Percentiles rank a stretch among this genome's conserved stretches.
Conservation (phyloP, 2,329 filamentous ascomycete species). For the Hansfordia pulvinata region DNA sequence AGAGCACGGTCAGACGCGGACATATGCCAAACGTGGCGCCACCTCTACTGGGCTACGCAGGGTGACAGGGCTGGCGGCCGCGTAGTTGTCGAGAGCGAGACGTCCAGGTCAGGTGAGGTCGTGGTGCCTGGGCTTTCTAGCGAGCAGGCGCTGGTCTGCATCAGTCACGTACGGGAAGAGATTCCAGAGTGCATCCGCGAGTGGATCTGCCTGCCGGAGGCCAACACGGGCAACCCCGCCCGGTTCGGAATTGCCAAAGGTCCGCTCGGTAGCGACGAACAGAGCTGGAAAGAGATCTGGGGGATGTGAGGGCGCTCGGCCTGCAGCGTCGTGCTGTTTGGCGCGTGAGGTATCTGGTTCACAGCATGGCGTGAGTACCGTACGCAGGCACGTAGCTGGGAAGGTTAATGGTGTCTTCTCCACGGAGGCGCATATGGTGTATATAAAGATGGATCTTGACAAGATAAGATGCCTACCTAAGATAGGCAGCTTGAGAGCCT, state of each 20-base stretch:
- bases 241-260: constrained; percentile 52
- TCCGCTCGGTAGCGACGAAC: constrained; percentile 41
- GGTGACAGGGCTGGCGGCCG: constrained; percentile 16
- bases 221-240: constrained; percentile 45
- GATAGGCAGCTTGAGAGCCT: no score
- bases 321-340: no score
- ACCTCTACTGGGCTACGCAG: no score
- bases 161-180: constrained; percentile 83
- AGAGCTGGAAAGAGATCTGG: constrained; percentile 56
- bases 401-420: no score
- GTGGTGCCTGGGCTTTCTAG: constrained; percentile 49
- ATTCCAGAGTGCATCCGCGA: constrained; percentile 72
- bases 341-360: no score
- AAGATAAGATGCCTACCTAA: no score
- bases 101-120: constrained; percentile 27
- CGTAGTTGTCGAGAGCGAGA: constrained; percentile 30
- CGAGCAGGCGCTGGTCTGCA: constrained; percentile 75
- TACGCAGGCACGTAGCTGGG: no score
- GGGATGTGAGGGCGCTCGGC: no score
- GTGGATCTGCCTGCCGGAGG: constrained; percentile 76
- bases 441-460: no score
- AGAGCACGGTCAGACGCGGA: constrained; percentile 43
- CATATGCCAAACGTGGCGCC: constrained; percentile 20
- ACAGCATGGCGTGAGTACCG: no score
- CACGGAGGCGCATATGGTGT: no score